Evolutionary conservation across 2,329 filamentous ascomycete species (phyloP).

Genomic region (Paecilomyces sp.): DNA sequence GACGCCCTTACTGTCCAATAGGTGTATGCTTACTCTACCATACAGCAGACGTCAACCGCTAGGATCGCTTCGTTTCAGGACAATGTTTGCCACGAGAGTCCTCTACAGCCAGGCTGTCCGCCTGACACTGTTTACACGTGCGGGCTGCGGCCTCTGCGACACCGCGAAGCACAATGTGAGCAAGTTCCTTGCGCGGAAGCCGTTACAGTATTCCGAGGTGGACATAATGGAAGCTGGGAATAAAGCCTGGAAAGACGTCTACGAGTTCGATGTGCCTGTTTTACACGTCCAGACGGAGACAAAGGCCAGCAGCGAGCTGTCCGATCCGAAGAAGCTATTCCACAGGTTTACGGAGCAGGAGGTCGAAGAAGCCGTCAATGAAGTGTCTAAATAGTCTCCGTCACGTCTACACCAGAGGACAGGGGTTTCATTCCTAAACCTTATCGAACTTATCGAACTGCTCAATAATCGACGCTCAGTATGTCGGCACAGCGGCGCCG

Average conservation of each 20-base stretch:
- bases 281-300: conserved; percentile 51
- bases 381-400: conserved; percentile 16
- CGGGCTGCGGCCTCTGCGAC: conserved; percentile 54
- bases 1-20: not conserved
- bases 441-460: not conserved
- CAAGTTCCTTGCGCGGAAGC: conserved; percentile 45
- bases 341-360: conserved; percentile 55
- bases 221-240: conserved; percentile 51
- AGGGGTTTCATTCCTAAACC: not conserved
- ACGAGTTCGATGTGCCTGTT: conserved; percentile 60
- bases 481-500: conserved; percentile 6
- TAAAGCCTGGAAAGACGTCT: conserved; percentile 52
- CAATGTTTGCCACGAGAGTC: conserved; percentile 23
- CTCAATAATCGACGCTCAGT: conserved; percentile 1
- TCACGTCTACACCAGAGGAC: not conserved
- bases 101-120: conserved; percentile 29
- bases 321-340: conserved; percentile 56
- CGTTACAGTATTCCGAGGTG: conserved; percentile 52
- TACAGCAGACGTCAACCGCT: not conserved
- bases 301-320: conserved; percentile 44
- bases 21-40: not conserved
- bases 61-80: not conserved
- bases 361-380: conserved; percentile 48
- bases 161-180: conserved; percentile 52
- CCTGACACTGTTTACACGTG: conserved; percentile 55